These are phyloP conservation scores for Pyricularia sp. DNA, from an alignment of 2,329 filamentous ascomycete genomes.

Conservation along the genomic window DNA sequence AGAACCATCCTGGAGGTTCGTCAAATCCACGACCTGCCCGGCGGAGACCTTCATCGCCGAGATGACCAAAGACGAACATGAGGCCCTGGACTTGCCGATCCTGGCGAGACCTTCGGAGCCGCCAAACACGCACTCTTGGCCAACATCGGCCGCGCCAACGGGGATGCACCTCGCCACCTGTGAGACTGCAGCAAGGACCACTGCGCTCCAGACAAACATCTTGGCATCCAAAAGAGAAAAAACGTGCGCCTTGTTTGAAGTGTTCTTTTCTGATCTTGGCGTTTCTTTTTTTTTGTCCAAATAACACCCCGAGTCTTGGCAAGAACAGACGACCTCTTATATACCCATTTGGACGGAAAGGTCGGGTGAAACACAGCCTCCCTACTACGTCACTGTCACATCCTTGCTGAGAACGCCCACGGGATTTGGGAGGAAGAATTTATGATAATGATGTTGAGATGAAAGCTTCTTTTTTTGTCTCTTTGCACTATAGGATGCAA, in stretches of 20 bases:
- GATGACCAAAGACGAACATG: not conserved
- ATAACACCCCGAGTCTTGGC: not conserved
- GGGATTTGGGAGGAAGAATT: not conserved
- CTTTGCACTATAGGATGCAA: too few relatives aligned
- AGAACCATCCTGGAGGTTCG: constrained; percentile 39
- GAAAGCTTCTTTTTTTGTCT: not conserved
- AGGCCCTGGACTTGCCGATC: not conserved
- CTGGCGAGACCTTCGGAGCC: not conserved
- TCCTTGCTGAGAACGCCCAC: not conserved
- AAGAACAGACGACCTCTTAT: not conserved
- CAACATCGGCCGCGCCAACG: not conserved
- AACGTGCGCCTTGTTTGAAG: not conserved
- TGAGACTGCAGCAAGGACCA: not conserved
- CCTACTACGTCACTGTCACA: not conserved
- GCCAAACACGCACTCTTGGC: not conserved
- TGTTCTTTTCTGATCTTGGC: not conserved
- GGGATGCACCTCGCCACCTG: not conserved
- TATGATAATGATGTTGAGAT: not conserved
- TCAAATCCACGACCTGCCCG: constrained; percentile 51
- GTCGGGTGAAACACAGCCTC: not conserved
- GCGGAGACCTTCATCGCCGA: constrained; percentile 42
- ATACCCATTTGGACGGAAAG: not conserved
- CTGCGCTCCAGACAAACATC: not conserved
- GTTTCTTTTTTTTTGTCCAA: not conserved
- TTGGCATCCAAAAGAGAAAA: not conserved